Evolutionary conservation across 2,329 filamentous ascomycete species (phyloP).

Genomic region (Ascochyta rabiei): DNA sequence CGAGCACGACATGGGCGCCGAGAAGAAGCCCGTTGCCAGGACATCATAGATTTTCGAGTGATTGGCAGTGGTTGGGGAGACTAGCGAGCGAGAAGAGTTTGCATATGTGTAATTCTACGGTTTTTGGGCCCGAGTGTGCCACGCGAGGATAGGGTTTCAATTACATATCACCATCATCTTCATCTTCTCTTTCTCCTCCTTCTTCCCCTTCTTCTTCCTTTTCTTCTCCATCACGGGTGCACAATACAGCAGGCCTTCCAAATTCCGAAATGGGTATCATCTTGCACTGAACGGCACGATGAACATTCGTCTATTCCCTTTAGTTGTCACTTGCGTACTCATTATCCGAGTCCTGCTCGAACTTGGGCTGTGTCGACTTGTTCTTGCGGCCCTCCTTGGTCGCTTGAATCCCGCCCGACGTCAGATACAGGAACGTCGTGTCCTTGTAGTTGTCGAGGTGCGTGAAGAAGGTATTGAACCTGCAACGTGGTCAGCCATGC

Average conservation of each 20-base stretch:
- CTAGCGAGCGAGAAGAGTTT: conserved; percentile 9
- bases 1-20: conserved; percentile 50
- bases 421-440: conserved; percentile 57
- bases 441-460: conserved; percentile 59
- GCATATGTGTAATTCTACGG: conserved; percentile 35
- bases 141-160: conserved; percentile 11
- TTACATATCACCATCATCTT: conserved; percentile 10
- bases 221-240: neutral
- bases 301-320: neutral
- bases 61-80: neutral
- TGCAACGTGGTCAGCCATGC: conserved; percentile 27
- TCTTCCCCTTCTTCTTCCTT: too few species aligned
- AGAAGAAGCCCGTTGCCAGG: conserved; percentile 44
- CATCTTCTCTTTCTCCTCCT: too few species aligned
- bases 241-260: neutral
- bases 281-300: neutral
- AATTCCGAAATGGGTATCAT: neutral
- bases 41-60: conserved; percentile 29
- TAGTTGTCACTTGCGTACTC: conserved; percentile 45
- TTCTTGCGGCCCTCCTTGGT: conserved; percentile 43
- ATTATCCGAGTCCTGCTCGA: conserved; percentile 44
- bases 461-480: conserved; percentile 57
- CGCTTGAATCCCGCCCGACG: conserved; percentile 55
- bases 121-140: conserved; percentile 10
- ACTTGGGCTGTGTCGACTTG: conserved; percentile 35